Conservation (phyloP, 345 rosid genomes). For the Hypericum androsaemum region DNA sequence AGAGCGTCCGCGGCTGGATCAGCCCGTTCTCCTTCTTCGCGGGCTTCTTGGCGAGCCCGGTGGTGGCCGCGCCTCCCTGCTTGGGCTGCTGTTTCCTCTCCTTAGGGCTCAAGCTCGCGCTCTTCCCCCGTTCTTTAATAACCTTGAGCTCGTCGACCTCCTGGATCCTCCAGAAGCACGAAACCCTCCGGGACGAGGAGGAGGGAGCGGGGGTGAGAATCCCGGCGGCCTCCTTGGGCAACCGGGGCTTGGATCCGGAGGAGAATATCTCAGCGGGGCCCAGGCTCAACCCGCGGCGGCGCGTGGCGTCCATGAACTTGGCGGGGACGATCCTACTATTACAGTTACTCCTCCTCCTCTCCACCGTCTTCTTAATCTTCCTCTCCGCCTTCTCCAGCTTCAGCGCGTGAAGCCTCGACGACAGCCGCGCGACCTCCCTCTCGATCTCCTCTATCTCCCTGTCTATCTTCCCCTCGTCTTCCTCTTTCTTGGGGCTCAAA, state of each 20-base stretch:
- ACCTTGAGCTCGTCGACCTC: slow-evolving; percentile 63
- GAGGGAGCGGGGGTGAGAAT: slow-evolving; percentile 46
- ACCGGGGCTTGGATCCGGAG: slow-evolving; percentile 33
- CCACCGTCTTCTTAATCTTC: slow-evolving; percentile 27
- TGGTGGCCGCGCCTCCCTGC: slow-evolving; percentile 52
- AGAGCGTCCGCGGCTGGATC: slow-evolving; percentile 76
- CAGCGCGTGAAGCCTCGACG: slow-evolving; percentile 61
- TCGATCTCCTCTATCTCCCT: slow-evolving; percentile 72
- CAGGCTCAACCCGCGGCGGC: slow-evolving; percentile 69
- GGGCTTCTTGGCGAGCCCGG: slow-evolving; percentile 47
- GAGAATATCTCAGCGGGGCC: slow-evolving; percentile 79
- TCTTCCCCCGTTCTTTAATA: slow-evolving; percentile 56
- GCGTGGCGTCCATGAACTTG: slow-evolving; percentile 61
- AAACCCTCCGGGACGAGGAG: slow-evolving; percentile 61
- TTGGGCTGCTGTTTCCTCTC: slow-evolving; percentile 49
- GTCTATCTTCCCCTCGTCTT: slow-evolving; percentile 48
- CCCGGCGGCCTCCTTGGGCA: slow-evolving; percentile 31
- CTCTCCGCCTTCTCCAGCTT: slow-evolving; percentile 57
- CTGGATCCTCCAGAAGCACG: slow-evolving; percentile 81
- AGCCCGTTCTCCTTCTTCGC: slow-evolving; percentile 62
- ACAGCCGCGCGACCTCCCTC: slow-evolving; percentile 57
- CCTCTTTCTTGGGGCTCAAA: slow-evolving; percentile 16
- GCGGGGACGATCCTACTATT: slow-evolving; percentile 51
- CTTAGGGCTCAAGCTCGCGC: slow-evolving; percentile 69
- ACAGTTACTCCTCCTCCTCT: too few relatives aligned